phyloP scores from a whole-genome alignment of 352 stramenopile species.

The Globisporangium apiculatum region DNA sequence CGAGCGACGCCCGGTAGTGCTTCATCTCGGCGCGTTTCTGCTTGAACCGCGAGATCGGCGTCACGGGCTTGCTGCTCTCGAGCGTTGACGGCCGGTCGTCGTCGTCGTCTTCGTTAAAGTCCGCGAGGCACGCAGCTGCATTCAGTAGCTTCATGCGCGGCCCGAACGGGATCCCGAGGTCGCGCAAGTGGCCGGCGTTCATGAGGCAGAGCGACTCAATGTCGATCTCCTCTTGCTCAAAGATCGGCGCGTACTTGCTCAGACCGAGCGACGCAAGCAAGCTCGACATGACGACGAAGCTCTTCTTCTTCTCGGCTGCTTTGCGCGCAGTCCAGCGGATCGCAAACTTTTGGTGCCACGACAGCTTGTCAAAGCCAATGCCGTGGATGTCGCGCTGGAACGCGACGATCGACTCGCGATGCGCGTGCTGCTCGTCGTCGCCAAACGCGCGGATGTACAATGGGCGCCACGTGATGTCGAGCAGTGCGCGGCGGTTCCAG shows the following conservation, averaged over 20 bases:
- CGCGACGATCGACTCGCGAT: constrained; percentile 76
- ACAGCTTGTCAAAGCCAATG: constrained; percentile 80
- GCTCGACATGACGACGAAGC: constrained; percentile 81
- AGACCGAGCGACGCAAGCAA: constrained; percentile 68
- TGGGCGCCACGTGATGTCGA: constrained; percentile 82
- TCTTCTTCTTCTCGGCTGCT: constrained; percentile 85
- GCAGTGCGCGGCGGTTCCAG: constrained; percentile 79
- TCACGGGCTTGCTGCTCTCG: constrained; percentile 44
- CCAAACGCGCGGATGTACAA: constrained; percentile 82
- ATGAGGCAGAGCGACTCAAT: constrained; percentile 84
- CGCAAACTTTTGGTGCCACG: constrained; percentile 81
- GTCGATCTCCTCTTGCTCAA: constrained; percentile 86
- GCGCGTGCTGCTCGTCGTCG: constrained; percentile 70
- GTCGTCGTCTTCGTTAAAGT: constrained; percentile 80
- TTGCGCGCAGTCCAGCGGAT: constrained; percentile 79
- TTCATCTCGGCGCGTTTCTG: constrained; percentile 80
- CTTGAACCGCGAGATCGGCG: constrained; percentile 72
- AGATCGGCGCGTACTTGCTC: constrained; percentile 80
- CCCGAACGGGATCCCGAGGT: constrained; percentile 78
- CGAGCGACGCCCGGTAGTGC: constrained; percentile 77
- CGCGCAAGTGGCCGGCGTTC: constrained; percentile 77
- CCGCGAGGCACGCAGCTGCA: constrained; percentile 67
- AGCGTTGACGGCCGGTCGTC: constrained; percentile 52
- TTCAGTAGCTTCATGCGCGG: constrained; percentile 84
- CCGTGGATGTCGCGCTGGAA: constrained; percentile 83